These are phyloP conservation scores for Carex kokanica DNA, from an alignment of 176 grass and related monocot species.

Conservation along the genomic window DNA sequence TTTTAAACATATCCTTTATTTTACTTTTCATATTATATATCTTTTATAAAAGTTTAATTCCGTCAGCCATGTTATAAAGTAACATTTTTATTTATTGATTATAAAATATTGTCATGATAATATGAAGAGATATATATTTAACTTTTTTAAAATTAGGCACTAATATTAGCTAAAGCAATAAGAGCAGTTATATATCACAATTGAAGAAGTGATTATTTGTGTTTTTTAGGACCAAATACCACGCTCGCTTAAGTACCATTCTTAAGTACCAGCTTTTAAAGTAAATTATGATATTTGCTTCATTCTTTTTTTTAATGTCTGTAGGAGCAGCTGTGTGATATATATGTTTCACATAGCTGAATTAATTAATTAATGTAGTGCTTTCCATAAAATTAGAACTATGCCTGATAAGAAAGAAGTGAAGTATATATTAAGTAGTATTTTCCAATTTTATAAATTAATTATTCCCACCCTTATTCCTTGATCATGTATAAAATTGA, in stretches of 20 bases:
- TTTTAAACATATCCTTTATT: too few relatives aligned
- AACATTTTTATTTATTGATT: too few relatives aligned
- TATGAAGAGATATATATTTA: too few relatives aligned
- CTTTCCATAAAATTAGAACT: too few relatives aligned
- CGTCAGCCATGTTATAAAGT: too few relatives aligned
- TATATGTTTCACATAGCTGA: not conserved
- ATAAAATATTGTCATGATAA: too few relatives aligned
- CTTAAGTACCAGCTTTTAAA: not conserved
- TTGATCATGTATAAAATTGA: not conserved
- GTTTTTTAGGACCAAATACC: too few relatives aligned
- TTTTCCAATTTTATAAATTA: not conserved
- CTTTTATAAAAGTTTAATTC: too few relatives aligned
- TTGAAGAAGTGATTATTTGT: not conserved
- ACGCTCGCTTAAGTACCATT: not conserved
- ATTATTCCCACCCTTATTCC: not conserved
- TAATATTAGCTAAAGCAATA: not conserved
- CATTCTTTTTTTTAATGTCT: not conserved
- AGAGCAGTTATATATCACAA: not conserved
- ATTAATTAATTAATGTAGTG: too few relatives aligned
- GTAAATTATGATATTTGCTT: not conserved
- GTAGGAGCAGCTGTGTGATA: not conserved
- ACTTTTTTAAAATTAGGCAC: not conserved
- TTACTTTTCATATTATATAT: too few relatives aligned
- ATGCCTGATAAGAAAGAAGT: not conserved
- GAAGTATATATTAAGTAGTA: not conserved